Base-by-base conservation (phyloP, 2,329 filamentous ascomycete genomes). In the Aspergillus pseudoviridinutans region DNA sequence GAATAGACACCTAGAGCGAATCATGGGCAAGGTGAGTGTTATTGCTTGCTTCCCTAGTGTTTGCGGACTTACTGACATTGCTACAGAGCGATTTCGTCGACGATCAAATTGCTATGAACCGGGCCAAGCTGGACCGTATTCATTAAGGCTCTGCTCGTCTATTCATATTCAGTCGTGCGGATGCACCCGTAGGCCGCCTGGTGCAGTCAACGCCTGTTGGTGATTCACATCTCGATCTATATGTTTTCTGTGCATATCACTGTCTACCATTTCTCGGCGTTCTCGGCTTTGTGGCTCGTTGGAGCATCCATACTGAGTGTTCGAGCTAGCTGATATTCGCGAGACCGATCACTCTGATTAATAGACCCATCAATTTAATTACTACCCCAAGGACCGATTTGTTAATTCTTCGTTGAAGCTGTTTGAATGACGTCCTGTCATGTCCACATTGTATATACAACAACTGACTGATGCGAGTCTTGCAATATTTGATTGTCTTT, bases 51-150 rank as follows among this genome's bases (percentile, higher is more conserved):
- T 10, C 12, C 28, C 20, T 55, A 22, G 10, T 27, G 3, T 22
- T 10, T 10, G 22, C 42, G 25, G 4, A 44, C 10, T 35, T 12
- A 35, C 69, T 74, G 64, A 74, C 56, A 59, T 49, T 41, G 17
- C 28, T 61, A 27, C 72, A 91, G 90, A 93, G 87, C 76, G 91
- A 96, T 72, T 83, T 81, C 66, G 90, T 96, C 64, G 89, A 92
- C 73, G 89, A 93, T 64, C 84, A 89, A 69, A 90, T 93, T 67
- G 85, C 86, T 58, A 86, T 91, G 83, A 92, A 92, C 79, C 82
- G 88, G 63, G 85, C 87, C 67, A 83, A 85, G 65, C 72, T 92
- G 72, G 85, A 88, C 67, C 82, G 87, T 41, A 78, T 78, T 59
- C 74, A 64, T 61, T 77, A 71, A 59, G 47, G n/a, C 8, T 10